Evolutionary conservation across 176 grass and related monocot genomes (phyloP), one percentile per base, ranked within the genome.

Genomic region (Oryza australiensis): DNA sequence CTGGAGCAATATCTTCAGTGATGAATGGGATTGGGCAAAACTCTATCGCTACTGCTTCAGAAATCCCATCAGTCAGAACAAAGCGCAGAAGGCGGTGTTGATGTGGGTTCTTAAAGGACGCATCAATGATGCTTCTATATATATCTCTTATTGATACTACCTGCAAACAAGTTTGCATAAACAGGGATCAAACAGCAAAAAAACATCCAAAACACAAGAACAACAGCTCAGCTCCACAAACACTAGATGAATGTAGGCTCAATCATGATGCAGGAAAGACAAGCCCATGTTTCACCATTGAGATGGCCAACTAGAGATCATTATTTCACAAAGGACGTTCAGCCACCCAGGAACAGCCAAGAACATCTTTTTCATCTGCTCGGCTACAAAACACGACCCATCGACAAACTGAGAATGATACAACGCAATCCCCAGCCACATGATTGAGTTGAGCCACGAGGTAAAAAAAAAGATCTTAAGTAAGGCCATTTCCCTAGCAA

Each of bases 91-190:
- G 90, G 41, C 88, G 82, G 12, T 64, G 41, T 65, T 85, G 84
- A 15, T 92, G 80, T 0, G 86, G 75, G 30, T 88, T 91, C 74
- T 91, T 94, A 51, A 93, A 91, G 14, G 92, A 92, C 20, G 84
- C 86, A 80, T 93, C 90, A 55, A 94, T 87, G 64, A 22, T 91
- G 67, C 92, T 91, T 66, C 66, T 86, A 78, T 91, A 92, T 90
- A 92, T 94, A 75, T 97, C 88, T n/a, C 92, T 91, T 37, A 85
- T 60, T 87, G 95, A 98, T 18, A 94, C 67, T 70, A 98, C 41
- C 92, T 97, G 84, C 18, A 42, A 34, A 68, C 1, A 38, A 49
- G 18, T 64, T 57, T 15, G 64, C 12, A 83, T 26, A 14, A 14
- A 9, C 1, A 1, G 30, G 16, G 27, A 68, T 11, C 28, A 55